Percentiles rank a stretch among this genome's conserved stretches.
Conservation (phyloP, 2,329 filamentous ascomycete genomes). For the Aspergillus puulaauensis region DNA sequence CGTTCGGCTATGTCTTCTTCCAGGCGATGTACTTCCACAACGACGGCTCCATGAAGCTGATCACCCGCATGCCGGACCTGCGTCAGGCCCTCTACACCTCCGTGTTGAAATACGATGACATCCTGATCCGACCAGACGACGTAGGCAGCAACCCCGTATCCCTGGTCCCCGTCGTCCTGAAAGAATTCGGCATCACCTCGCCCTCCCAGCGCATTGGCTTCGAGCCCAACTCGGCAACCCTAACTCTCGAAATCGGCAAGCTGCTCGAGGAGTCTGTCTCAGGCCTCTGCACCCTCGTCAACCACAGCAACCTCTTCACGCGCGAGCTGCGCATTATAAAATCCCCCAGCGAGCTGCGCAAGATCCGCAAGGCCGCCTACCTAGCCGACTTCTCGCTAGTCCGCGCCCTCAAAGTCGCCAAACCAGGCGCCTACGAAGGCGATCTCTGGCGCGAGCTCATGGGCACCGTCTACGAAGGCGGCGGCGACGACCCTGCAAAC, state of each 20-base stretch:
- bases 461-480: conserved; percentile 36
- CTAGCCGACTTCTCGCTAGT: conserved; percentile 35
- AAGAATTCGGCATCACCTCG: conserved; percentile 30
- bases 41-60: conserved; percentile 32
- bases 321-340: conserved; percentile 35
- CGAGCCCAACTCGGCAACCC: conserved; percentile 37
- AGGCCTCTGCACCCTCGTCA: conserved; percentile 28
- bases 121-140: conserved; percentile 31
- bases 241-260: conserved; percentile 36
- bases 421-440: conserved; percentile 36
- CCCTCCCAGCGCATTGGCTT: conserved; percentile 31
- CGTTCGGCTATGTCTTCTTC: conserved; percentile 38
- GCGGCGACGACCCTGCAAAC: conserved; percentile 35
- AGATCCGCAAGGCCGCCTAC: conserved; percentile 35
- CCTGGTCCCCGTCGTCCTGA: conserved; percentile 29
- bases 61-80: conserved; percentile 29
- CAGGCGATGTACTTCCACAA: conserved; percentile 39
- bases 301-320: conserved; percentile 30
- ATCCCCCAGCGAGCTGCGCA: conserved; percentile 27
- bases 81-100: conserved; percentile 37
- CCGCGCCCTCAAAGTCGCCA: conserved; percentile 33
- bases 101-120: conserved; percentile 27
- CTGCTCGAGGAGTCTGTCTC: conserved; percentile 31
- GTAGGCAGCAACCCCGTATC: conserved; percentile 31
- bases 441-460: conserved; percentile 35